Evolutionary conservation across 2,329 filamentous ascomycete species (phyloP).

Genomic region (Fusarium sp.): DNA sequence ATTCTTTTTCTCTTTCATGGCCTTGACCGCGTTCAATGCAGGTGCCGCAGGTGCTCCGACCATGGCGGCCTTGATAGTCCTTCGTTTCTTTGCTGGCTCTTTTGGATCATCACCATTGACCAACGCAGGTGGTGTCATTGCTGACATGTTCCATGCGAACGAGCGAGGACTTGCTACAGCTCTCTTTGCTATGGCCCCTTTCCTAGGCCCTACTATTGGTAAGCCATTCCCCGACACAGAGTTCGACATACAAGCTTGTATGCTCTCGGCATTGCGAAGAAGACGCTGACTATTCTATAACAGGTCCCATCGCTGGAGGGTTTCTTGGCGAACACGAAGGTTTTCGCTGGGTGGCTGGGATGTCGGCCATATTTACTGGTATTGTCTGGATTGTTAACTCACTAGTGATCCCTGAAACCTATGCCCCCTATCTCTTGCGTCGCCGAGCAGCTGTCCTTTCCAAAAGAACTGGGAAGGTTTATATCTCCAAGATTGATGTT

Average conservation of each 20-base stretch:
- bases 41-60: constrained; percentile 66
- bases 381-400: constrained; percentile 64
- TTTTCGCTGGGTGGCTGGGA: constrained; percentile 73
- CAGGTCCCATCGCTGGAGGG: constrained; percentile 68
- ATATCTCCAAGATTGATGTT: constrained; percentile 60
- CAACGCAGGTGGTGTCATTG: constrained; percentile 70
- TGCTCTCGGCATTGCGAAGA: neutral
- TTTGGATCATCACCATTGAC: constrained; percentile 72
- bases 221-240: neutral
- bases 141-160: constrained; percentile 61
- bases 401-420: constrained; percentile 67
- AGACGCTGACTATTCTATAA: neutral
- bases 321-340: constrained; percentile 69
- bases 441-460: constrained; percentile 61
- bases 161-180: constrained; percentile 64
- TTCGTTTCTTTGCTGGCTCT: constrained; percentile 74
- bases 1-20: constrained; percentile 67
- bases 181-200: constrained; percentile 70
- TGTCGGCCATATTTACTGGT: constrained; percentile 70
- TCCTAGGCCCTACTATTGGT: constrained; percentile 68
- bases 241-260: neutral
- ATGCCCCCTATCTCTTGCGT: constrained; percentile 66
- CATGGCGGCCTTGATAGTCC: constrained; percentile 68
- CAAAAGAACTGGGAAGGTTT: constrained; percentile 63
- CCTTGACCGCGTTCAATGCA: constrained; percentile 69